Evolutionary conservation across 2,329 filamentous ascomycete species (phyloP).

Genomic region (Xylaria sp.): DNA sequence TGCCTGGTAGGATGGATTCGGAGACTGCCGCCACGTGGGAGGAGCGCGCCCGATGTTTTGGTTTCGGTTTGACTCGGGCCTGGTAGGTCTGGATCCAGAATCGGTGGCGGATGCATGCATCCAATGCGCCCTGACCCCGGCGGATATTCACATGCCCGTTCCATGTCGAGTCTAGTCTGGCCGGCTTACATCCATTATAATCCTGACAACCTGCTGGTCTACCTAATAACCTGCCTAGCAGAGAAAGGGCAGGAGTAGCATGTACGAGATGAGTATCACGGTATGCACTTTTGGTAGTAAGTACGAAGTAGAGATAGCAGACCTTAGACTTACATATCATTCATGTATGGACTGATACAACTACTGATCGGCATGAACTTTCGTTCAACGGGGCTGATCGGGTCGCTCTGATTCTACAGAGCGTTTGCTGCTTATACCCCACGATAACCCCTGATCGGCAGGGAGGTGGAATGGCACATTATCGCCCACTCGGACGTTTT

Average conservation of each 20-base stretch:
- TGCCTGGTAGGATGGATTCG: no score
- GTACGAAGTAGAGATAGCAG: no score
- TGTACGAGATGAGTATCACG: no score
- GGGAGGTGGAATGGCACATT: no score
- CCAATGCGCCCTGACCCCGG: not conserved
- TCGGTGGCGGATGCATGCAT: not conserved
- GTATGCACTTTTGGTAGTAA: no score
- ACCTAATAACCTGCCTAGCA: no score
- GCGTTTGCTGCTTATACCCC: not conserved
- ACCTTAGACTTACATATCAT: not conserved
- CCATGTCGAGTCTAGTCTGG: not conserved
- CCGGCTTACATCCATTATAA: no score
- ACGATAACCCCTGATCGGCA: not conserved
- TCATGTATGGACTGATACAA: not conserved
- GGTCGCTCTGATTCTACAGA: not conserved
- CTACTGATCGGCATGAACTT: not conserved
- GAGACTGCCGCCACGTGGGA: not conserved
- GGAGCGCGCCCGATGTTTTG: not conserved
- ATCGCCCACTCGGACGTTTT: no score
- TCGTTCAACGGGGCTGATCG: not conserved
- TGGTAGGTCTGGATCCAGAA: not conserved
- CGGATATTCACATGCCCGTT: not conserved
- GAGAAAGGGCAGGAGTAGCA: no score
- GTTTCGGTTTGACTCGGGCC: not conserved
- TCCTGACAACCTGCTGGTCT: not conserved